Evolutionary conservation across 139 green algal species (phyloP).

Genomic region (Micromonas pusilla): DNA sequence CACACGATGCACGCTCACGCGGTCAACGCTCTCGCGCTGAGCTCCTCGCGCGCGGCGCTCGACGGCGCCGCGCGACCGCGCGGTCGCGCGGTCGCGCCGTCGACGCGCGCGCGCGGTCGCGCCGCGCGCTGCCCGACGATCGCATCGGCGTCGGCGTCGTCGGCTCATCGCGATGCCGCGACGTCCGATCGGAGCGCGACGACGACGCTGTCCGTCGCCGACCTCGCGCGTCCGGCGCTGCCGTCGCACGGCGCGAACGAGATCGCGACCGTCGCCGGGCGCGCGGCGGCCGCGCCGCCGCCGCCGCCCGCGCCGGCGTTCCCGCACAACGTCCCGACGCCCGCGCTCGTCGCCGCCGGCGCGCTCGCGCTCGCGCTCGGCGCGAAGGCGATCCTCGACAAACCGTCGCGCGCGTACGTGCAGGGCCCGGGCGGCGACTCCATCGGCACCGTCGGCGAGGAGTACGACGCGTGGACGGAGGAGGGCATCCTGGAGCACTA

Average conservation of each 20-base stretch:
- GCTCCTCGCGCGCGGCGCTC: too few species aligned
- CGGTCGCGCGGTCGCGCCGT: too few species aligned
- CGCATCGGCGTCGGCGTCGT: too few species aligned
- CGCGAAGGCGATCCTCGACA: conserved; percentile 31
- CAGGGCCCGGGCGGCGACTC: conserved; percentile 29
- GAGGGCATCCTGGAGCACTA: conserved; percentile 80
- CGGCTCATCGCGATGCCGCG: too few species aligned
- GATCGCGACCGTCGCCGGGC: background rate
- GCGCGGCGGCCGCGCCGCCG: background rate
- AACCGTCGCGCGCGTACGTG: conserved; percentile 9
- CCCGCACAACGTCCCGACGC: background rate
- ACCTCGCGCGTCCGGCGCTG: background rate
- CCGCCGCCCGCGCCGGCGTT: background rate
- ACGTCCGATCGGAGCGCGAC: too few species aligned
- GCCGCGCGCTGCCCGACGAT: too few species aligned
- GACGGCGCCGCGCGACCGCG: too few species aligned
- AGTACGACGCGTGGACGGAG: conserved; percentile 90
- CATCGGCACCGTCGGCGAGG: conserved; percentile 61
- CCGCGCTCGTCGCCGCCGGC: background rate
- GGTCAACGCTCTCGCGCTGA: too few species aligned
- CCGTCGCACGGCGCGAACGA: background rate
- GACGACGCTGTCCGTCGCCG: background rate
- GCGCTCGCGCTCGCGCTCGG: background rate
- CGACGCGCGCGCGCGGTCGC: too few species aligned
- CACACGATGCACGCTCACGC: too few species aligned